Conservation (phyloP, 2,329 filamentous ascomycete genomes). For the Xylaria polymorpha region DNA sequence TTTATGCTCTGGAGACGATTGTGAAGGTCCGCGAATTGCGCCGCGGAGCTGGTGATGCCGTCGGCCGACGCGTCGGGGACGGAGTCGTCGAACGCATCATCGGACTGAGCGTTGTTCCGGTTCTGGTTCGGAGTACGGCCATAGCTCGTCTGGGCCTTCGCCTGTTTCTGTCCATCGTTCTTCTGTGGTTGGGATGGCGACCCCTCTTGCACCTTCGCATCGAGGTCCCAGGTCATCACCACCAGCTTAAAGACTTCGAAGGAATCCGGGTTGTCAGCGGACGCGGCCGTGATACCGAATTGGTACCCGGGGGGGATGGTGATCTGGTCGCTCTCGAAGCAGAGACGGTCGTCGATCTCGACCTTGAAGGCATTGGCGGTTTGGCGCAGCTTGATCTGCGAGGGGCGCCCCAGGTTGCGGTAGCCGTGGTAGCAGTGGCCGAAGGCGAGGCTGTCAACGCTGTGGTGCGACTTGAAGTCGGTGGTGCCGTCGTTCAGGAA, state of each 20-base stretch:
- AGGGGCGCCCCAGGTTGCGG: slow-evolving; percentile 88
- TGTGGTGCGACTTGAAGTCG: slow-evolving; percentile 80
- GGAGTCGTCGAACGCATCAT: slow-evolving; percentile 54
- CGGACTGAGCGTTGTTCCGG: slow-evolving; percentile 35
- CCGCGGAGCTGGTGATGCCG: slow-evolving; percentile 60
- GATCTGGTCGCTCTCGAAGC: slow-evolving; percentile 87
- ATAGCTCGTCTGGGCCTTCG: slow-evolving; percentile 45
- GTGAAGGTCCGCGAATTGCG: slow-evolving; percentile 86
- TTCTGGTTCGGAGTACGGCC: slow-evolving; percentile 34
- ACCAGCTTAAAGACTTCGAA: slow-evolving; percentile 93
- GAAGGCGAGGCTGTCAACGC: slow-evolving; percentile 87
- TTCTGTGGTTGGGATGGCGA: slow-evolving; percentile 45
- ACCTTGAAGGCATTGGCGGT: slow-evolving; percentile 76
- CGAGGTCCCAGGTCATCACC: slow-evolving; percentile 68
- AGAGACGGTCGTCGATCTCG: slow-evolving; percentile 80
- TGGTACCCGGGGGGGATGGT: slow-evolving; percentile 82
- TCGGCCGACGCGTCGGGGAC: slow-evolving; percentile 63
- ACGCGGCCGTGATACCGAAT: slow-evolving; percentile 88
- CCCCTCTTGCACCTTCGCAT: slow-evolving; percentile 50
- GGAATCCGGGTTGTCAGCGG: slow-evolving; percentile 90
- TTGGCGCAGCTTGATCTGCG: slow-evolving; percentile 79
- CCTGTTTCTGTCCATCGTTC: slow-evolving; percentile 52
- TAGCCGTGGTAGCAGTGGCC: slow-evolving; percentile 92
- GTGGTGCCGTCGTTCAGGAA: slow-evolving; percentile 92
- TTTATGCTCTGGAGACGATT: slow-evolving; percentile 80